Conservation (phyloP, 208 protist genomes). For the Leishmania tropica region DNA sequence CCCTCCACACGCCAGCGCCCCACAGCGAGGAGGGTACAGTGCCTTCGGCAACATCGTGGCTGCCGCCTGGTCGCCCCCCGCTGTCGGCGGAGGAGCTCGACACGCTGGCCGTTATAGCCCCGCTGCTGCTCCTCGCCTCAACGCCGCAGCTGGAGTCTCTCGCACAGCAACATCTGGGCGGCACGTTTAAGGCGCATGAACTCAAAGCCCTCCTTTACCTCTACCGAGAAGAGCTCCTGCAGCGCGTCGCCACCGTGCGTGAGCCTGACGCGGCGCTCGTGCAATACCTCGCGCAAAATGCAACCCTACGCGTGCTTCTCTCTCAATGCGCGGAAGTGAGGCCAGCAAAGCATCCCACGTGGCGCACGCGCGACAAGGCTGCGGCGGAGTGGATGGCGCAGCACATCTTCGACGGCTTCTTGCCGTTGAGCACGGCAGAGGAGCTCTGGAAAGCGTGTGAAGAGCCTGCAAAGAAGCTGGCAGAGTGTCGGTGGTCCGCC, state of each 20-base stretch:
- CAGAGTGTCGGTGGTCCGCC: constrained; percentile 48
- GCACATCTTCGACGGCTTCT: constrained; percentile 51
- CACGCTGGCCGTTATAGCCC: constrained; percentile 45
- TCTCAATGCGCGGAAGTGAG: constrained; percentile 10
- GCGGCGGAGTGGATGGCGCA: constrained; percentile 24
- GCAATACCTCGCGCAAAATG: constrained; percentile 34
- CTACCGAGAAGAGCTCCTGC: constrained; percentile 37
- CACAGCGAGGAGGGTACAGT: not conserved
- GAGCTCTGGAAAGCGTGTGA: constrained; percentile 43
- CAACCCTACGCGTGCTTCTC: constrained; percentile 36
- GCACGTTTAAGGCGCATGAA: constrained; percentile 45
- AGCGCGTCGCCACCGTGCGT: constrained; percentile 14
- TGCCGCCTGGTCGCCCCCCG: constrained; percentile 15
- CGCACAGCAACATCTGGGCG: constrained; percentile 32
- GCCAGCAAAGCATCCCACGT: not conserved
- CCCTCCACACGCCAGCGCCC: not conserved
- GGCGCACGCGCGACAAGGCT: not conserved
- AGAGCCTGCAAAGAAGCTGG: constrained; percentile 26
- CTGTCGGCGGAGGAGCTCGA: constrained; percentile 31
- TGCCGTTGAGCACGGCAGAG: constrained; percentile 23
- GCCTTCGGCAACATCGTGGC: constrained; percentile 13
- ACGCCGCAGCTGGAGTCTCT: constrained; percentile 56
- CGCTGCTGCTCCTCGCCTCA: constrained; percentile 46
- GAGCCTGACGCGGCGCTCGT: constrained; percentile 34
- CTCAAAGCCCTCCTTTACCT: constrained; percentile 53